Evolutionary conservation across 352 stramenopile genomes (phyloP).

Genomic region (Albugo laibachii): DNA sequence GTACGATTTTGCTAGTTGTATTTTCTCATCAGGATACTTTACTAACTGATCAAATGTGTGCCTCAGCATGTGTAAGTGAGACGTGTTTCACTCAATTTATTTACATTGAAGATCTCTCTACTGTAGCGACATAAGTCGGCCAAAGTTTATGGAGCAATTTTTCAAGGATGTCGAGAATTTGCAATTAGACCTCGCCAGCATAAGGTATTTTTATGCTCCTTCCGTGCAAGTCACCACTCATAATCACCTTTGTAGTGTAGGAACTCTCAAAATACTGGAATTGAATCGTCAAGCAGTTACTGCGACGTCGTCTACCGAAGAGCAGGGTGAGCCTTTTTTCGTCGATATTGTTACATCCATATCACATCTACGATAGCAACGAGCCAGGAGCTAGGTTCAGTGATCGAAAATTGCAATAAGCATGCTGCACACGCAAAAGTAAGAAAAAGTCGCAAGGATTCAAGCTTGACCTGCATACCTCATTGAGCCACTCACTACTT

Average conservation of each 20-base stretch:
- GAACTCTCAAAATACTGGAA: constrained; percentile 80
- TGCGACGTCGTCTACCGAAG: constrained; percentile 84
- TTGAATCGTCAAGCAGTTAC: constrained; percentile 88
- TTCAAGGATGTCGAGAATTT: constrained; percentile 92
- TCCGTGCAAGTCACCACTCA: background rate
- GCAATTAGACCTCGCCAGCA: constrained; percentile 82
- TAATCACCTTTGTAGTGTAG: constrained; percentile 17
- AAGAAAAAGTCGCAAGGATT: background rate
- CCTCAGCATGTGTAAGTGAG: background rate
- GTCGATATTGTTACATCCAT: background rate
- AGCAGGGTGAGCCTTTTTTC: constrained; percentile 30
- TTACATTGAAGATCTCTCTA: background rate
- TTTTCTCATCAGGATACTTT: background rate
- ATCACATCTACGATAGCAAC: constrained; percentile 21
- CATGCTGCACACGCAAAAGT: constrained; percentile 79
- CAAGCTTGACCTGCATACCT: background rate
- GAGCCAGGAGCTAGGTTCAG: constrained; percentile 76
- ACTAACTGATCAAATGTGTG: background rate
- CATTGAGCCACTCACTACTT: background rate
- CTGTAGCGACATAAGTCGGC: constrained; percentile 11
- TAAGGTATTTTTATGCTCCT: constrained; percentile 22
- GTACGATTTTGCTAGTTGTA: constrained; percentile 9
- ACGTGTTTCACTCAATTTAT: background rate
- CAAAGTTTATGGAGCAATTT: constrained; percentile 89
- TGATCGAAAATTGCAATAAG: constrained; percentile 89